Percentiles rank a stretch among this genome's conserved stretches.
Conservation (phyloP, 768 basidiomycete species). For the Amanita subjunquillea region DNA sequence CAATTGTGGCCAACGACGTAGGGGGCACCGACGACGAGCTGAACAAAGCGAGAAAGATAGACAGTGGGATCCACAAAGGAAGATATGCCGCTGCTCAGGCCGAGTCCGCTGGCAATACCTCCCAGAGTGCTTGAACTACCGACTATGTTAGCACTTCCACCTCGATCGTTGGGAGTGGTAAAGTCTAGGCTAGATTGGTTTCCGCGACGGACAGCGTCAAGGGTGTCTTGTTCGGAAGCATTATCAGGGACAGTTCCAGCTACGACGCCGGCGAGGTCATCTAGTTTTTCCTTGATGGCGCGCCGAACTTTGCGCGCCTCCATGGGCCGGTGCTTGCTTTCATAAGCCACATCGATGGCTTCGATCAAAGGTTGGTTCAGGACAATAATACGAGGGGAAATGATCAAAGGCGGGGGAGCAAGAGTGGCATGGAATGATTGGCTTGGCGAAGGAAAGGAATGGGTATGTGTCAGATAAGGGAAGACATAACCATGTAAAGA, state of each 20-base stretch:
- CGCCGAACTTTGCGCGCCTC: conserved; percentile 56
- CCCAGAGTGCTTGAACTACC: conserved; percentile 4
- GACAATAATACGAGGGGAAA: conserved; percentile 10
- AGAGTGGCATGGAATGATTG: conserved; percentile 5
- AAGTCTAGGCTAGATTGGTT: conserved; percentile 3
- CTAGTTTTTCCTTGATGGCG: conserved; percentile 50
- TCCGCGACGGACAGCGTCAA: not conserved
- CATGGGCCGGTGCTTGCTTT: conserved; percentile 30
- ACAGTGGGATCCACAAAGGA: conserved; percentile 34
- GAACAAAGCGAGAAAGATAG: conserved; percentile 45
- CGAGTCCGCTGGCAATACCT: conserved; percentile 22
- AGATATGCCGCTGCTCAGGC: conserved; percentile 27
- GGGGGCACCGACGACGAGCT: conserved; percentile 23
- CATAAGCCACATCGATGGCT: conserved; percentile 36
- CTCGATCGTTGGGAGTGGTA: conserved; percentile 1
- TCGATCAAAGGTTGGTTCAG: conserved; percentile 38
- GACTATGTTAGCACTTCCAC: conserved; percentile 30
- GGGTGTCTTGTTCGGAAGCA: conserved; percentile 12
- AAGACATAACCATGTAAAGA: conserved; percentile 4
- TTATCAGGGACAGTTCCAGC: conserved; percentile 20
- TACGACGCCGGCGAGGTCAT: conserved; percentile 30
- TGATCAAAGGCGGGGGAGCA: conserved; percentile 5
- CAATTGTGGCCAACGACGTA: not conserved
- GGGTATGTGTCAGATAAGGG: conserved; percentile 1
- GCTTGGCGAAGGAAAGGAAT: conserved; percentile 8